Base-by-base conservation (phyloP, 352 stramenopile species). In the Globisporangium abappressorium region DNA sequence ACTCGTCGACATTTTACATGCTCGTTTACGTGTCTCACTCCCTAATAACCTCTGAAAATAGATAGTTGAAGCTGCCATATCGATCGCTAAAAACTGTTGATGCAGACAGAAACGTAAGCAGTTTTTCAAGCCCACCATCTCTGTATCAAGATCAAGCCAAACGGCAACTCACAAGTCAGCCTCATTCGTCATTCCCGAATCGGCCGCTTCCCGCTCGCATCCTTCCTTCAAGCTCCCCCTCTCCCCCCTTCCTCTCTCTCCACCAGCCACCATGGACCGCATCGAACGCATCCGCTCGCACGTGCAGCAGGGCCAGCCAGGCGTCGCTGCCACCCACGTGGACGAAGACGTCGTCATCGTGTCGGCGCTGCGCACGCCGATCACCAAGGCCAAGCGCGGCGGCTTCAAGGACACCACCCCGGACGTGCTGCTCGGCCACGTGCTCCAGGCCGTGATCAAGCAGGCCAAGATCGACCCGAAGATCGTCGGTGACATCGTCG, bases 361-460 rank as follows among this genome's bases (percentile, higher is more conserved):
- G 59, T 89, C 86, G 57, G 87, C 89, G 18, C 70, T 90, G 22
- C 89, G 90, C 70, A 97, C 90, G 68, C 84, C 90, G 47, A 94
- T 97, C 72, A 90, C 86, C 65, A 95, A 95, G 72, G 86, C 85
- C 64, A 86, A 89, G 68, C 83, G 89, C 60, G 92, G 92, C 33
- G 88, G 82, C 24, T 97, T 98, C 75, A 97, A 97, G 80, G 89
- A 97, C 76, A 97, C 90, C 14, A 97, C 89, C 46, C 90, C 92
- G 34, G 92, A 98, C 68, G 89, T 95, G 36, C 76, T 98, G 59
- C 86, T 98, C 28, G 81, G 84, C 66, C 85, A 92, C 68, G 81
- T 97, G 54, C 81, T 98, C 28, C 70, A 82, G 70, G 89, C 87
- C 7, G 82, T 97, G 33, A 68, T 97, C 34, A 83, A 91, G 69